Percentiles rank a stretch among this genome's conserved stretches.
These are phyloP conservation scores for Coniochaeta ligniaria DNA, from an alignment of 2,329 filamentous ascomycete genomes.

Conservation along the genomic window DNA sequence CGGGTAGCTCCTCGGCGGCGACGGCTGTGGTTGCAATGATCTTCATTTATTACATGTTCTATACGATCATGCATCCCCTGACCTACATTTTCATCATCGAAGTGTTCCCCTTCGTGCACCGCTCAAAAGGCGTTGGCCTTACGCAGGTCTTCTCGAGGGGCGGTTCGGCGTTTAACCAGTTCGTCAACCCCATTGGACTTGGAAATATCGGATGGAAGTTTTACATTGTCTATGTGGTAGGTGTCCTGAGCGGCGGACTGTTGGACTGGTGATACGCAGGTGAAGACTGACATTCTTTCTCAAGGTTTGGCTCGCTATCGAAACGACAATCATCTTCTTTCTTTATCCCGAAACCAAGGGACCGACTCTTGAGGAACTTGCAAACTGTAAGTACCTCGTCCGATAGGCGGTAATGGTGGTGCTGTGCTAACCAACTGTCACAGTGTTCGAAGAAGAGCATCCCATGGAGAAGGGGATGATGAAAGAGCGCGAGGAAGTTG, in stretches of 20 bases:
- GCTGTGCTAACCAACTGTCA: background rate
- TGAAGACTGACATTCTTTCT: constrained; percentile 29
- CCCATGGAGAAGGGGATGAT: background rate
- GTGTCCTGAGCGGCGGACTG: background rate
- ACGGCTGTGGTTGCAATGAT: constrained; percentile 21
- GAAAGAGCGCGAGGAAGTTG: background rate
- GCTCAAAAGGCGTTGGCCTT: constrained; percentile 10
- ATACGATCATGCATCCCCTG: constrained; percentile 29
- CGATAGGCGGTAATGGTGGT: background rate
- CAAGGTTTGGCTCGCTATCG: constrained; percentile 13
- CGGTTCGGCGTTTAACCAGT: constrained; percentile 14
- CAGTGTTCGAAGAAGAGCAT: background rate
- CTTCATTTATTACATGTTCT: constrained; percentile 28
- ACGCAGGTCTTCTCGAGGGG: constrained; percentile 5
- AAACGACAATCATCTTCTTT: constrained; percentile 3
- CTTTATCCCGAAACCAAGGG: constrained; percentile 3
- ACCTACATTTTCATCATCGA: constrained; percentile 21
- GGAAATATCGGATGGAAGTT: constrained; percentile 26
- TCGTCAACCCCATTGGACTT: constrained; percentile 27
- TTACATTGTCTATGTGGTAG: constrained; percentile 25
- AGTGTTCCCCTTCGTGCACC: constrained; percentile 10
- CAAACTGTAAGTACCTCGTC: background rate
- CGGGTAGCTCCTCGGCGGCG: background rate
- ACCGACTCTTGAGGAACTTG: constrained; percentile 2
- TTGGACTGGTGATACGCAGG: constrained; percentile 20